phyloP scores from a whole-genome alignment of 2,329 filamentous ascomycete genomes.

The Ceratocystis colombiana region DNA sequence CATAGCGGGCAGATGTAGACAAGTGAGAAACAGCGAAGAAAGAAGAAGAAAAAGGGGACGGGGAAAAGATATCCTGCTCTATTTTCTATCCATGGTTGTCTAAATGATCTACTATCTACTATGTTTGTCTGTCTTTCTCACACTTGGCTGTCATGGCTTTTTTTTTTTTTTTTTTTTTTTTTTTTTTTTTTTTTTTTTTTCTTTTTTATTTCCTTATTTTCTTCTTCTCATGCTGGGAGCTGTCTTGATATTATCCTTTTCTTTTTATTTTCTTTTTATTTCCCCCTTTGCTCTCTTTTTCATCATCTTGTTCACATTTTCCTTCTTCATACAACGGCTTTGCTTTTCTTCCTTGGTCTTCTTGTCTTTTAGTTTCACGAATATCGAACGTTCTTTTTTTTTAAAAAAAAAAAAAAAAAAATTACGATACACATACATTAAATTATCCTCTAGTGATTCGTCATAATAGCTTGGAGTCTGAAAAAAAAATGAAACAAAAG shows the following conservation, averaged over 20 bases:
- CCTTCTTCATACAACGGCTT: background rate
- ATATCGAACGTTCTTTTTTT: background rate
- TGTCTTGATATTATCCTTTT: background rate
- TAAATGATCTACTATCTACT: background rate
- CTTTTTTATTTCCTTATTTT: too few species aligned
- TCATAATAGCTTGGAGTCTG: background rate
- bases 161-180: too few species aligned
- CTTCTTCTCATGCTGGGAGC: too few species aligned
- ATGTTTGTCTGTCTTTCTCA: background rate
- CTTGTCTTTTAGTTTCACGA: background rate
- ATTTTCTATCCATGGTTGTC: background rate
- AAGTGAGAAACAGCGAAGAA: background rate
- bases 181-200: too few species aligned
- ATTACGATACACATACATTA: too few species aligned
- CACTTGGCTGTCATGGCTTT: too few species aligned
- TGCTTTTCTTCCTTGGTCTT: background rate
- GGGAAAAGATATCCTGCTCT: background rate
- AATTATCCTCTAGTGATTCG: background rate
- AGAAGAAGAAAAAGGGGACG: slow-evolving; percentile 1
- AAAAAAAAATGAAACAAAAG: background rate
- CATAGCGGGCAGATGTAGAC: slow-evolving; percentile 6
- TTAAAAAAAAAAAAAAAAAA: background rate
- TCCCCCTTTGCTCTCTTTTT: background rate
- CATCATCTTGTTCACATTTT: slow-evolving; percentile 6
- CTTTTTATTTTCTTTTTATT: background rate